Evolutionary conservation across 2,329 filamentous ascomycete species (phyloP).

Genomic region (Beauveria sp.): DNA sequence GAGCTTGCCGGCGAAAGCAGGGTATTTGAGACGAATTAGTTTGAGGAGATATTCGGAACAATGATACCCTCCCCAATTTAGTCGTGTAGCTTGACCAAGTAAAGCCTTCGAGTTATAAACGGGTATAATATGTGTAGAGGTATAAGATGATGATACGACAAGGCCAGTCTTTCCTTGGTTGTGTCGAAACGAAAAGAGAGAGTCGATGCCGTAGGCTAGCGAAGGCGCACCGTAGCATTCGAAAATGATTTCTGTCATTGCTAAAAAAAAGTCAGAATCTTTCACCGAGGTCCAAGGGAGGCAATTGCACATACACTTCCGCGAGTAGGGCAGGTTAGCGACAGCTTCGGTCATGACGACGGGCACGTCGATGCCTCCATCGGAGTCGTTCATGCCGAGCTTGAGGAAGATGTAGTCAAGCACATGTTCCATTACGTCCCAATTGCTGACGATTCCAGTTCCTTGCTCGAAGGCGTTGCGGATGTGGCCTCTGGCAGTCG

Average conservation of each 20-base stretch:
- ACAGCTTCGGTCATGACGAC: slow-evolving; percentile 95
- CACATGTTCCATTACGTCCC: slow-evolving; percentile 94
- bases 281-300: background rate
- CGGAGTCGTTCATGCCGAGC: slow-evolving; percentile 70
- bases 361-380: slow-evolving; percentile 72
- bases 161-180: slow-evolving; percentile 84
- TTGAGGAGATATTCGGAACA: slow-evolving; percentile 86
- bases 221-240: slow-evolving; percentile 91
- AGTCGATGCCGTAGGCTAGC: slow-evolving; percentile 90
- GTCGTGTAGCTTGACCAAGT: slow-evolving; percentile 72
- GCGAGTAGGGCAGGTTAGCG: slow-evolving; percentile 80
- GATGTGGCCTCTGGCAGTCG: slow-evolving; percentile 83
- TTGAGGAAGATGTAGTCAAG: slow-evolving; percentile 94
- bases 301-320: slow-evolving; percentile 65
- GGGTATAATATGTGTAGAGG: slow-evolving; percentile 90
- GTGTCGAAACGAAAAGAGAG: slow-evolving; percentile 89
- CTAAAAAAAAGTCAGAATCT: slow-evolving; percentile 35
- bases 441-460: slow-evolving; percentile 88
- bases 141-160: slow-evolving; percentile 86
- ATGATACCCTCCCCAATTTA: slow-evolving; percentile 94
- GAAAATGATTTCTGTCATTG: slow-evolving; percentile 96
- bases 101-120: slow-evolving; percentile 82
- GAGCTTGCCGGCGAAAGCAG: slow-evolving; percentile 77
- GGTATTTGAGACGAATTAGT: slow-evolving; percentile 85
- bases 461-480: slow-evolving; percentile 87